These are phyloP conservation scores for Malus hybrid DNA, from an alignment of 331 rosid species.

Conservation along the genomic window DNA sequence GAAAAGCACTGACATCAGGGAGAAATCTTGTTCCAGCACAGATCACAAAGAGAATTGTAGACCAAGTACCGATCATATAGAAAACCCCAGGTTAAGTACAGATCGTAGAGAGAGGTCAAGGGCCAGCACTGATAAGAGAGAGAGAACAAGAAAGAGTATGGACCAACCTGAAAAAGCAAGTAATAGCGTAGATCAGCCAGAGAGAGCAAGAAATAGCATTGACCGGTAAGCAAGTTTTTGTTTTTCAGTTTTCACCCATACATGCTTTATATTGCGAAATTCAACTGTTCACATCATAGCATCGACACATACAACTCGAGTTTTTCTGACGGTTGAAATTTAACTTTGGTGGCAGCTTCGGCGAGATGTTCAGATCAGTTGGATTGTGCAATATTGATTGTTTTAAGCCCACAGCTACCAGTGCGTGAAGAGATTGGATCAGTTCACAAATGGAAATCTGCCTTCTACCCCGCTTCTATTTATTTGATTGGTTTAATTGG, in stretches of 20 bases:
- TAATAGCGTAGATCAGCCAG: constrained; percentile 21
- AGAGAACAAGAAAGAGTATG: constrained; percentile 44
- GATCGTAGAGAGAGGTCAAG: constrained; percentile 53
- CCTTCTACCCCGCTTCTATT: constrained; percentile 5
- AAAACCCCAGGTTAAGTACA: constrained; percentile 34
- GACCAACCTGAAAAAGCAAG: constrained; percentile 43
- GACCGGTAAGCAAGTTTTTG: constrained; percentile 54
- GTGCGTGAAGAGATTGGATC: constrained; percentile 30
- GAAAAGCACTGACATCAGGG: constrained; percentile 64
- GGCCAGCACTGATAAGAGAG: constrained; percentile 51
- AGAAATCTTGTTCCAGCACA: constrained; percentile 56
- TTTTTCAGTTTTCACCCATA: neutral
- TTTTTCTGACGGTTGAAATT: constrained; percentile 19
- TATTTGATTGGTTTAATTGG: constrained; percentile 34
- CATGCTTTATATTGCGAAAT: neutral
- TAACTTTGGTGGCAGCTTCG: constrained; percentile 54
- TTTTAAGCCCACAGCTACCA: constrained; percentile 65
- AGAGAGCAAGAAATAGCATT: constrained; percentile 69
- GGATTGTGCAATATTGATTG: constrained; percentile 83
- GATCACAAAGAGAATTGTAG: constrained; percentile 49
- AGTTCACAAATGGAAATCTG: constrained; percentile 17
- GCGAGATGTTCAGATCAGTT: constrained; percentile 78
- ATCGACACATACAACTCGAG: neutral
- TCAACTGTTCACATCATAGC: neutral
- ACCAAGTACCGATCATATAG: constrained; percentile 44